Percentiles rank a stretch among this genome's conserved stretches.
phyloP scores from a whole-genome alignment of 2,329 filamentous ascomycete species.

The Fusarium acutatum region DNA sequence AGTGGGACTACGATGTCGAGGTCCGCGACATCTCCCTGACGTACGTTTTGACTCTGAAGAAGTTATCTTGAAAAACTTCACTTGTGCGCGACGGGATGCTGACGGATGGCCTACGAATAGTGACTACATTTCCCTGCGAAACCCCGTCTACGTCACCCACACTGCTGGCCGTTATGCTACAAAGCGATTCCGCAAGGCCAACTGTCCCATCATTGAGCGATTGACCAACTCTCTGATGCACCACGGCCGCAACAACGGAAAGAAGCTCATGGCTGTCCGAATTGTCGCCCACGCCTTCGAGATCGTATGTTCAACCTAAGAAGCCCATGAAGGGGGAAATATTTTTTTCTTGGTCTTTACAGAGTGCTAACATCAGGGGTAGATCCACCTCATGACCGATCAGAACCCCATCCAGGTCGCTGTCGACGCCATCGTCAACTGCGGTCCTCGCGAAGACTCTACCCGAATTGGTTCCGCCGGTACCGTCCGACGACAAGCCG shows the following conservation, averaged over 20 bases:
- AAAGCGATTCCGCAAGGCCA: slow-evolving; percentile 99
- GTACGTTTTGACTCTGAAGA: slow-evolving; percentile 63
- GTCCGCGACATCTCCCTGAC: slow-evolving; percentile 99
- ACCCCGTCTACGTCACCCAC: slow-evolving; percentile 99
- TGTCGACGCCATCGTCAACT: slow-evolving; percentile 99
- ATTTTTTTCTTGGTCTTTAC: background rate
- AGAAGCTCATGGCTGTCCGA: slow-evolving; percentile 99
- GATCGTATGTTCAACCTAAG: slow-evolving; percentile 77
- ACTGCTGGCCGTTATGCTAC: slow-evolving; percentile 97
- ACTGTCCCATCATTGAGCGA: slow-evolving; percentile 99
- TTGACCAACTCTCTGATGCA: slow-evolving; percentile 99
- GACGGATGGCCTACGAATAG: slow-evolving; percentile 60
- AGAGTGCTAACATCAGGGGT: slow-evolving; percentile 45
- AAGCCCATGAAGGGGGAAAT: background rate
- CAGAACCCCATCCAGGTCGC: slow-evolving; percentile 99
- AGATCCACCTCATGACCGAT: slow-evolving; percentile 99
- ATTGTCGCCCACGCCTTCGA: slow-evolving; percentile 99
- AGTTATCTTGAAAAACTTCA: slow-evolving; percentile 22
- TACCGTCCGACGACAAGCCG: slow-evolving; percentile 99
- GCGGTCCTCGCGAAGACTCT: slow-evolving; percentile 99
- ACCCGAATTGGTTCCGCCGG: slow-evolving; percentile 99
- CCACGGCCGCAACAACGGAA: slow-evolving; percentile 99
- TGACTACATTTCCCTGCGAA: slow-evolving; percentile 99
- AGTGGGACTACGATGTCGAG: slow-evolving; percentile 98
- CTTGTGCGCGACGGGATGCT: slow-evolving; percentile 41